Percentiles rank a stretch among this genome's conserved stretches.
phyloP scores from a whole-genome alignment of 495 filamentous ascomycete genomes.

The Podospora bellae-mahoneyi region DNA sequence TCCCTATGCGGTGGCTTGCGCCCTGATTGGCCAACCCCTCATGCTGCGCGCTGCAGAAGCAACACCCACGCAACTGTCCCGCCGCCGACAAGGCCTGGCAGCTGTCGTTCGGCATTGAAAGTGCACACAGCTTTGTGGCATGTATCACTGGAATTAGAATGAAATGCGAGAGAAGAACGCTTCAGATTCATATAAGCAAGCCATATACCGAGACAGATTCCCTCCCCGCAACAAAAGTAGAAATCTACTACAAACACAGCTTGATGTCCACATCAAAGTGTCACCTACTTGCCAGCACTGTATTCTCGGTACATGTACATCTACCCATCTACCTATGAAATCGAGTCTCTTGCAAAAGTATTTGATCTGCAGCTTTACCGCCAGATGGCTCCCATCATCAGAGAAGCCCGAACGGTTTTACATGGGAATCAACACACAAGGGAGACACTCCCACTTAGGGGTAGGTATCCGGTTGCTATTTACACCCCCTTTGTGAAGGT shows the following conservation, averaged over 20 bases:
- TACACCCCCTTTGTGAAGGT: neutral
- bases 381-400: neutral
- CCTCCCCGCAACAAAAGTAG: no score
- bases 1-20: conserved; percentile 1
- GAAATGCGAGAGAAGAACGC: no score
- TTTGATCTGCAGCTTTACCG: neutral
- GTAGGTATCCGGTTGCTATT: neutral
- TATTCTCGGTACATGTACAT: no score
- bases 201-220: no score
- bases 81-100: neutral
- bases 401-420: neutral
- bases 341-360: neutral
- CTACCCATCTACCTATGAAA: neutral
- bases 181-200: no score
- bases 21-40: conserved; percentile 15
- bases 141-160: neutral
- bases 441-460: neutral
- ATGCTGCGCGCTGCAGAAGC: neutral
- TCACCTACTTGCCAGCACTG: no score
- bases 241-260: no score
- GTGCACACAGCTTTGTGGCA: neutral
- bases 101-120: neutral
- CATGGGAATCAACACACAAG: neutral
- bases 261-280: no score
- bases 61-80: neutral